Evolutionary conservation across 306 rosid species (phyloP), one percentile per base, ranked within the genome.

Genomic region (Begonia peltatifolia): DNA sequence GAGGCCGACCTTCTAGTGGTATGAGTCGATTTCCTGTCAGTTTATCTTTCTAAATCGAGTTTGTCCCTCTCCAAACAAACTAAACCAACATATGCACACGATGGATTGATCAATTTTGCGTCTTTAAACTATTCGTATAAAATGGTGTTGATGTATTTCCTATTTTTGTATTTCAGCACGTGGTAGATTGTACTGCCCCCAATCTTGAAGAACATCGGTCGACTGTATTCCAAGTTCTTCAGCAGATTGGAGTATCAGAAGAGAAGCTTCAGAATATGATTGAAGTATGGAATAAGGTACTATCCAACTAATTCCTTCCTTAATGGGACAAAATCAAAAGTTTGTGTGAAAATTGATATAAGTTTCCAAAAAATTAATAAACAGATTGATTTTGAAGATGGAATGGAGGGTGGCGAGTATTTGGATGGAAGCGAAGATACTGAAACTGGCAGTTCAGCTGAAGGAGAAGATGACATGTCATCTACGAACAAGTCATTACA

Each of bases 1-100:
- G 95, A 90, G 79, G 94, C 94, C 61, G 95, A 90, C 73, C 79
- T 90, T 61, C 95, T 90, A 71, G 84, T 86, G 99, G 95, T 90
- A 86, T 52, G 80, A 43, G 62, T 63, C 18, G 14, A 51, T 65
- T 60, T 52, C 52, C 38, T 0, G 3, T 30, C 38, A 30, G 3
- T 30, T 30, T 30, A 30, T 30, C 3, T 30, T 30, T 30, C 38
- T 30, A 30, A 30, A 5, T 30, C 9, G 38, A 9, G 1, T 30
- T 30, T 30, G 9, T 30, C 8, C 9, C 38, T 30, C 38, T 30
- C 38, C 38, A 30, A 30, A 30, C 38, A 30, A 30, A 30, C 38
- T 30, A 30, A 30, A 6, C 8, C 38, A 30, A 2, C 38, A 30
- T 30, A 30, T 30, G 38, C 38, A 30, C 23, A 2, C 38, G 8